These are phyloP conservation scores for Azolla pinnata DNA, from an alignment of 75 land plant genomes.

Conservation along the genomic window DNA sequence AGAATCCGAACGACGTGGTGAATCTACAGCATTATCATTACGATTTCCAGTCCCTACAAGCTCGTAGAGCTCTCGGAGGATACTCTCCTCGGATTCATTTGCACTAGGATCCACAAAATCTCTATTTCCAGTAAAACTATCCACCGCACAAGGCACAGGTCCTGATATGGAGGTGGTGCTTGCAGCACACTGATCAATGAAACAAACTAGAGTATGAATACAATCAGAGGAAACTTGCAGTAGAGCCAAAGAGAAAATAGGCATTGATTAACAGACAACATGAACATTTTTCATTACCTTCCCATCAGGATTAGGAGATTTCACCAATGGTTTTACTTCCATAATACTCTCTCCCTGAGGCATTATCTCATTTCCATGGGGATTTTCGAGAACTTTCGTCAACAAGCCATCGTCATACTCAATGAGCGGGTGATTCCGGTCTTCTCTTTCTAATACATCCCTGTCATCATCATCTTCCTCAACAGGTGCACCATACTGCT, in stretches of 20 bases:
- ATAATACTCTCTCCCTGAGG: background rate
- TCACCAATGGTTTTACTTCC: too few species aligned
- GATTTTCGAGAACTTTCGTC: background rate
- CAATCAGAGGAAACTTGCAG: too few species aligned
- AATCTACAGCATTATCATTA: background rate
- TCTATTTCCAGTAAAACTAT: background rate
- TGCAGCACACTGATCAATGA: too few species aligned
- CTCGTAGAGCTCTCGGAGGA: background rate
- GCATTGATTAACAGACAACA: too few species aligned
- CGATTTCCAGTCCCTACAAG: background rate
- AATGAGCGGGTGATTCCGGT: background rate
- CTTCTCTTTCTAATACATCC: slow-evolving; percentile 5
- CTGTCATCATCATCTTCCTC: slow-evolving; percentile 54
- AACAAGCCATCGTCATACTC: background rate
- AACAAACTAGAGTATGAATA: too few species aligned
- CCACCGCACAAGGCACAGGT: background rate
- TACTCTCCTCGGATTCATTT: too few species aligned
- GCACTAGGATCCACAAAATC: background rate
- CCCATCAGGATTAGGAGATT: too few species aligned
- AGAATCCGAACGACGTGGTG: too few species aligned
- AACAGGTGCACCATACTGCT: slow-evolving; percentile 65
- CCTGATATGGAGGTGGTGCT: background rate
- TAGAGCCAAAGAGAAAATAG: too few species aligned
- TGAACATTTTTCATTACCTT: too few species aligned
- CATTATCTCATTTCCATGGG: background rate